Evolutionary conservation across 495 filamentous ascomycete species (phyloP), one percentile per base, ranked within the genome.

Genomic region (Oidiodendron maius): DNA sequence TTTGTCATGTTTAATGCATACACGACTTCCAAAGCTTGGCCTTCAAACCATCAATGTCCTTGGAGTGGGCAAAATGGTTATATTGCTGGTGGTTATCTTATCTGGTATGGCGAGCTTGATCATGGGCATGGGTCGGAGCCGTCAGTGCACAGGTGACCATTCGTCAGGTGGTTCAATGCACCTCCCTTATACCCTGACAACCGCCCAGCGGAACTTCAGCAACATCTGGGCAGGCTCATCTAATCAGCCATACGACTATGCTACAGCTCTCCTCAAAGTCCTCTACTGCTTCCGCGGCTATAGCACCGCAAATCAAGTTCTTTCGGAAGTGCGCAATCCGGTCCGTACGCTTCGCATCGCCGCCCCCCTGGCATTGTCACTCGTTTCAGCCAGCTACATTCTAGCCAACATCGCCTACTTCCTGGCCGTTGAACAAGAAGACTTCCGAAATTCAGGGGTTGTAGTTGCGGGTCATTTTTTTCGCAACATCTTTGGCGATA

Each of bases 381-480:
- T 69, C 1, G 78, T 83, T 3, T 72, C 75, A 0, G 59, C 82
- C 23, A 64, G 81, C 1, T 85, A 84, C 62, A 75, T 85, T 51
- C 59, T 83, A n/a, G 72, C 71, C 55, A 84, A 84, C 57, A 71
- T 86, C 24, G 77, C 82, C 40, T 86, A 83, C 58, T 70, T 72
- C 37, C 61, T 64, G 26, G 68, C 63, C 16, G 66, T 72, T 10
- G 57, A 60, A 25, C 68, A 66, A 46, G 50, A 60, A 0, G 69
- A 82, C 71, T 63, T 79, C 66, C 32, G 78, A 64, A 34, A 71
- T 61, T 38, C 74, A 59, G 58, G 69, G 61, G 61, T 66, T 8
- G 62, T 71, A 13, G 65, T 69, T 10, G 69, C 69, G 4, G 54
- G 74, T 62, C 44, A 76, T 70, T 70, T 72, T 57, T 71, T 73